A percentile compares a stretch with the other conserved stretches of the same genome.
These are phyloP conservation scores for Intubia oerlemansii DNA, from an alignment of 2,329 filamentous ascomycete genomes.

Conservation along the genomic window DNA sequence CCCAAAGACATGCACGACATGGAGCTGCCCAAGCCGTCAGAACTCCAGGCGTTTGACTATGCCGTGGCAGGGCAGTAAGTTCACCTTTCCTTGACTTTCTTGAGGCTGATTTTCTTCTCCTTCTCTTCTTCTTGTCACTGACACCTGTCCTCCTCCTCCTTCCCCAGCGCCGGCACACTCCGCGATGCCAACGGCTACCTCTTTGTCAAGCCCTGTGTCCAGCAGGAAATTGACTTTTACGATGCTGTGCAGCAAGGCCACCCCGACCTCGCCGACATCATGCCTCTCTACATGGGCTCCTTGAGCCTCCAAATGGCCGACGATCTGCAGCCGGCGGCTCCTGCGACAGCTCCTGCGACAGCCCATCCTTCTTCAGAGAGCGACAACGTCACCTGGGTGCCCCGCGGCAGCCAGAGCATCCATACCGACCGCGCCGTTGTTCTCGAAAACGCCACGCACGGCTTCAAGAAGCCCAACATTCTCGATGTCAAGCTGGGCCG, in stretches of 20 bases:
- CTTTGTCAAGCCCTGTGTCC: conserved; percentile 85
- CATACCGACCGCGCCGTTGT: conserved; percentile 64
- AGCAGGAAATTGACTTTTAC: conserved; percentile 77
- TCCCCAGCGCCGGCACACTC: conserved; percentile 66
- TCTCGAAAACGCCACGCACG: conserved; percentile 62
- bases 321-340: too few relatives aligned
- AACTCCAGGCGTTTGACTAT: conserved; percentile 48
- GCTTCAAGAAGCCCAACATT: conserved; percentile 71
- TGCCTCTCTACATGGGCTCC: conserved; percentile 71
- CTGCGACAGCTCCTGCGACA: too few relatives aligned
- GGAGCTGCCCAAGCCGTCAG: conserved; percentile 36
- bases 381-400: conserved; percentile 20
- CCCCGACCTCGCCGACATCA: conserved; percentile 53
- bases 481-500: conserved; percentile 82
- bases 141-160: too few relatives aligned
- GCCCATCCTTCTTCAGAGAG: too few relatives aligned
- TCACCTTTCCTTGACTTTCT: conserved; percentile 1
- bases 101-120: conserved; percentile 19
- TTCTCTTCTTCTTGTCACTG: not conserved
- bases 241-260: conserved; percentile 45
- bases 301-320: conserved; percentile 43
- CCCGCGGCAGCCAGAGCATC: conserved; percentile 36
- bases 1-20: too few relatives aligned
- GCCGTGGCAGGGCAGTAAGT: conserved; percentile 74
- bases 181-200: conserved; percentile 65